Conservation (phyloP, 495 filamentous ascomycete species). For the Penicillium bialowiezense region DNA sequence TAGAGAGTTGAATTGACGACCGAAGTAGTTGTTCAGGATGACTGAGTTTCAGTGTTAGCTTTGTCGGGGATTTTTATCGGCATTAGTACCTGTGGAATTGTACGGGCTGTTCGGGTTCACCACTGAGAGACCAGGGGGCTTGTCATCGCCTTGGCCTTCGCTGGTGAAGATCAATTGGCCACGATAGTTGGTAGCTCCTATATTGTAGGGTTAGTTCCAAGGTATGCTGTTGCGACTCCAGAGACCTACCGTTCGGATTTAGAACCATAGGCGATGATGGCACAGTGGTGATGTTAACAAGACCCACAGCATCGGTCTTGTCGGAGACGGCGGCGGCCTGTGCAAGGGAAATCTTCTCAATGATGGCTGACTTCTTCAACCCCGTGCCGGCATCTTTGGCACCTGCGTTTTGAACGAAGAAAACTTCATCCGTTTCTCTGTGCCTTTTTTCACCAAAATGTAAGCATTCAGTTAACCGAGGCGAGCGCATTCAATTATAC, state of each 20-base stretch:
- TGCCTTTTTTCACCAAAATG: slow-evolving; percentile 29
- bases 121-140: slow-evolving; percentile 38
- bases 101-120: slow-evolving; percentile 48
- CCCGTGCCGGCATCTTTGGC: slow-evolving; percentile 44
- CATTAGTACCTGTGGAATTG: slow-evolving; percentile 44
- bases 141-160: slow-evolving; percentile 46
- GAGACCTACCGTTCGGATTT: slow-evolving; percentile 48
- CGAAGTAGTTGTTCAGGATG: slow-evolving; percentile 36
- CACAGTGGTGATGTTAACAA: slow-evolving; percentile 36
- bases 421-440: slow-evolving; percentile 46
- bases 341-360: slow-evolving; percentile 47
- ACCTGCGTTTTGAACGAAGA: slow-evolving; percentile 53
- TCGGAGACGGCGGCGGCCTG: slow-evolving; percentile 37
- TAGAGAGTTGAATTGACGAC: slow-evolving; percentile 29
- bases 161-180: slow-evolving; percentile 43
- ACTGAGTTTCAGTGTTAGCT: no score
- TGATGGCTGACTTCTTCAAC: slow-evolving; percentile 47
- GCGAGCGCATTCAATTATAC: slow-evolving; percentile 24
- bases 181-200: slow-evolving; percentile 48
- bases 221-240: no score
- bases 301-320: slow-evolving; percentile 38
- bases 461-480: no score
- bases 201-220: background rate
- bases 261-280: slow-evolving; percentile 34
- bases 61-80: no score